Base-by-base conservation (phyloP, 345 rosid genomes). In the Citrus inodora region DNA sequence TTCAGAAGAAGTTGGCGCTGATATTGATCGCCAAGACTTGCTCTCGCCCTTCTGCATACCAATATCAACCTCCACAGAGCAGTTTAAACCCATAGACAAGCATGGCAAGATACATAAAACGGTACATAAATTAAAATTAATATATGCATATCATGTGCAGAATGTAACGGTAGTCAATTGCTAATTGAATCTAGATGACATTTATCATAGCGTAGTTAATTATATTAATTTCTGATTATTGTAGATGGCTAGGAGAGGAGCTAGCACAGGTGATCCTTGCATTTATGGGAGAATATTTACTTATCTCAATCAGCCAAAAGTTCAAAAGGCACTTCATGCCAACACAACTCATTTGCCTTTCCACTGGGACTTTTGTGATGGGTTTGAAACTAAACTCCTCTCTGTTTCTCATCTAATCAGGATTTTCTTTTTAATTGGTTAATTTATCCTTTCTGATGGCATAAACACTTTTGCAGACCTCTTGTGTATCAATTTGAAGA, bases 311-410 rank as follows among this genome's bases (percentile, higher is more conserved):
- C 71, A 22, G n/a, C 87, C 86, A 46, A 53, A 79, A 75, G 88
- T 81, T 72, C 87, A 80, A 32, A 76, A 80, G 76, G 89, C 89
- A 65, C 82, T 88, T 74, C 76, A 82, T 75, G 87, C 88, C 75
- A 86, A 84, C 75, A 78, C 82, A 62, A 88, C 85, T 62, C 76
- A 77, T 79, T 80, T 84, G 35, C 87, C 90, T 64, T 74, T 5
- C 59, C 64, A 63, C 28, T 86, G 87, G 84, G 77, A 42, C 35
- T 80, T 84, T 53, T 82, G 85, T 56, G 19, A 0, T 61, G 88
- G 88, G 90, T 83, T 19, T 38, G 35, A 38, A 32, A 9, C 64
- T 46, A 46, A 46, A 46, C 17, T 46, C 51, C 13, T 75, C 7
- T 17, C 37, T 53, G 56, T n/a, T 25, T 61, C 11, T 27, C 9